Base-by-base conservation (phyloP, 2,329 filamentous ascomycete species). In the Bipolaris bicolor region DNA sequence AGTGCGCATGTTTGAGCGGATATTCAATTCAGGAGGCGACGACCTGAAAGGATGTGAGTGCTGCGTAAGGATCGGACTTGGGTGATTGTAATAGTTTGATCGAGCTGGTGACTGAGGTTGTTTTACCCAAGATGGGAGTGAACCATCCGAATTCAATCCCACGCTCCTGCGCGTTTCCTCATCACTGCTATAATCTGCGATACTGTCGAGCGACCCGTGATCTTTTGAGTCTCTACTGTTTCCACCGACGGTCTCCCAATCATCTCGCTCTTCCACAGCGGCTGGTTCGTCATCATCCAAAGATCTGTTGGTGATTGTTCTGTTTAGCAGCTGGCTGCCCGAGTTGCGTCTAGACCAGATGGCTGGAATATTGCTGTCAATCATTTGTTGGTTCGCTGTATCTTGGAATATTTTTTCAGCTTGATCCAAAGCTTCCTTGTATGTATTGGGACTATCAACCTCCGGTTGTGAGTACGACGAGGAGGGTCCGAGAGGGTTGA, bases 211-310 rank as follows among this genome's bases (percentile, higher is more conserved):
- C 34, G 62, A 69, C n/a, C 41, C 58, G 52, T 63, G 66, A 1
- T 50, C 57, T 15, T 50, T 44, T 2, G 53, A 52, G 34, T 49
- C 37, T 11, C 59, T 62, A 43, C 66, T 72, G 13, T 60, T 57
- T 7, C 63, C 63, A 9, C 43, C 69, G 24, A 76, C 52, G 2
- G 75, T 77, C 39, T 76, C 73, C 75, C 75, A 77, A 37, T 77
- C 75, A 10, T 58, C 65, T 20, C 61, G 66, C 2, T 70, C 66
- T 7, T 63, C 61, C 26, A 66, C 52, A 24, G 11, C 36, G 31
- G 46, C 59, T n/a, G 26, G 40, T 33, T 45, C 50, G 4, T 55
- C 56, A 18, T 48, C 41, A 5, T 10, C 40, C n/a, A 43, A 39
- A 45, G 31, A 40, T 33, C n/a, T 52, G 10, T 10, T 52, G 16